Conservation (phyloP, 192 early-diverging fungal genomes). For the Phycomyces nitens region DNA sequence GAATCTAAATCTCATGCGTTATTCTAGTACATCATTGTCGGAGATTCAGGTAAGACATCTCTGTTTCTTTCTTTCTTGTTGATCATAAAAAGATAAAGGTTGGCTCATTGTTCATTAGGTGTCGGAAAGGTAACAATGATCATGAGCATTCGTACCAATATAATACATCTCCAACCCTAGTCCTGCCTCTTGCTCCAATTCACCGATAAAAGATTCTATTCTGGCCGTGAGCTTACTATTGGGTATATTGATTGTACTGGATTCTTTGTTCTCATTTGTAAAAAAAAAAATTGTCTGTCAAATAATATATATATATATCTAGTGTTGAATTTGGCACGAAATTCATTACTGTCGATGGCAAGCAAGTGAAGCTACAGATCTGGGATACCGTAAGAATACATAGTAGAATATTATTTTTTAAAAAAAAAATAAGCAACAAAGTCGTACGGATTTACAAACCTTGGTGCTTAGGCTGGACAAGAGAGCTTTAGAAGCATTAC, state of each 20-base stretch:
- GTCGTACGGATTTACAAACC: too few relatives aligned
- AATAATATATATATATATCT: neutral
- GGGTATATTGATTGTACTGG: too few relatives aligned
- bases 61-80: too few relatives aligned
- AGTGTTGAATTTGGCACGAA: constrained; percentile 81
- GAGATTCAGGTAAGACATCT: constrained; percentile 66
- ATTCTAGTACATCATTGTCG: constrained; percentile 79
- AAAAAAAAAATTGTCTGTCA: too few relatives aligned
- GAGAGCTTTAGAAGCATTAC: constrained; percentile 86
- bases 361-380: constrained; percentile 87
- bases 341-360: constrained; percentile 71
- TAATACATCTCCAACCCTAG: constrained; percentile 26
- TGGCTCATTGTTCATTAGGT: constrained; percentile 40
- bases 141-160: neutral
- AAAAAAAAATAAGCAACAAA: too few relatives aligned
- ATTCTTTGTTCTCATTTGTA: too few relatives aligned
- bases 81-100: neutral
- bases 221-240: constrained; percentile 80
- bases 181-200: constrained; percentile 79
- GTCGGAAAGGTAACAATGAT: constrained; percentile 63
- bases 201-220: constrained; percentile 77
- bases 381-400: constrained; percentile 81
- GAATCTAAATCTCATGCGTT: constrained; percentile 3
- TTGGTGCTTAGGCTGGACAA: constrained; percentile 58
- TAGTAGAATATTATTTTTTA: neutral